Evolutionary conservation across 2,329 filamentous ascomycete species (phyloP), one percentile per base, ranked within the genome.

Genomic region (Amauroascus verrucosus): DNA sequence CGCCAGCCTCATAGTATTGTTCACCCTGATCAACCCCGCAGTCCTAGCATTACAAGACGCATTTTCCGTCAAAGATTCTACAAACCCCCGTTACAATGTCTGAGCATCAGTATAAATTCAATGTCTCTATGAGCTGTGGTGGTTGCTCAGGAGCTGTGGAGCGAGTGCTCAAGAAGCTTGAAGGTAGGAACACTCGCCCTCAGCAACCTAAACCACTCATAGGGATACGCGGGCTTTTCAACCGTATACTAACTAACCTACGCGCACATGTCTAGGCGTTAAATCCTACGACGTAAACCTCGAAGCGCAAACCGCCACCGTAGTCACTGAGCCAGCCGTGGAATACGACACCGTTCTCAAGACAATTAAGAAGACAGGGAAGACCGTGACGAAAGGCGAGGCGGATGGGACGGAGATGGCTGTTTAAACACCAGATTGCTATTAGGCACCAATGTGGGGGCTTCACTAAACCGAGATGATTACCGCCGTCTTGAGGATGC

Each of bases 91-190:
- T 5, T 64, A 77, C 61, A 64, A 89, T 90, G 86, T 75, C 83
- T 56, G 82, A 85, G 63, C 88, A 95, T 77, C 87, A 82, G 62
- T 97, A 97, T 85, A 88, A 93, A 72, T 97, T 97, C 78, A 84
- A 90, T 72, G 82, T 97, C 70, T 78, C 76, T 72, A 98, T 98
- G 93, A 86, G 77, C 78, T 98, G 93, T 75, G 82, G 87, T 68
- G 93, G 93, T 70, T 98, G 93, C 83, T 96, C 90, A 44, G 89
- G 90, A 65, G 93, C 93, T 61, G 79, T 98, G 43, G 86, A 95
- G 73, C 81, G 89, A 50, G 89, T 96, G 44, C 82, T 98, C 60
- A 91, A 87, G 76, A 95, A 88, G 75, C 82, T 95, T 1, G 85
- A 94, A 18, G 89, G 90, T 95, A 67, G 60, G 80, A 71, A 38